Percentiles rank a stretch among this genome's conserved stretches.
These are phyloP conservation scores for Oryza officinalis DNA, from an alignment of 176 grass and related monocot genomes.

Conservation along the genomic window DNA sequence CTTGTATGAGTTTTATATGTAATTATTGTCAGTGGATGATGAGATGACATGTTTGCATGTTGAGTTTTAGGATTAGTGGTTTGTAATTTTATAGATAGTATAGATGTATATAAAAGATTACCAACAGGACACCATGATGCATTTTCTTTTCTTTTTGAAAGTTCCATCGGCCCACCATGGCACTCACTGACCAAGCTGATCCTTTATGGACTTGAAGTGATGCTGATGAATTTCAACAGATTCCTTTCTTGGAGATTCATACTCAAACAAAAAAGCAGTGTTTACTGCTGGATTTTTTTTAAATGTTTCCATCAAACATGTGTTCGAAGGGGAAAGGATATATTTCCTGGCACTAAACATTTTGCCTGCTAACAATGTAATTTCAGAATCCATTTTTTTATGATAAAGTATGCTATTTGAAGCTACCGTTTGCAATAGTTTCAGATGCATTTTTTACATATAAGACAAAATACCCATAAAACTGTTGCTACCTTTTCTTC, in stretches of 20 bases:
- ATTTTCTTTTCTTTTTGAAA: slow-evolving; percentile 5
- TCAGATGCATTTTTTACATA: background rate
- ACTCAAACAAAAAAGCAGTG: background rate
- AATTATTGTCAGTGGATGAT: no score
- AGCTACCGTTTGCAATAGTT: background rate
- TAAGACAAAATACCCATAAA: background rate
- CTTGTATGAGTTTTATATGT: no score
- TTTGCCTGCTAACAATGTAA: background rate
- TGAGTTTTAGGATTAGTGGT: no score
- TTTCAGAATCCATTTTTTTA: background rate
- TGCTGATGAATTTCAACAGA: background rate
- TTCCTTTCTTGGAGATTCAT: background rate
- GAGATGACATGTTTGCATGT: no score
- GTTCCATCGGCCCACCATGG: background rate
- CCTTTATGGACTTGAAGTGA: background rate
- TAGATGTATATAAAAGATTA: no score
- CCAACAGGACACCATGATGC: background rate
- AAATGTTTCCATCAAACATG: background rate
- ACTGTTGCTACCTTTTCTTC: slow-evolving; percentile 2
- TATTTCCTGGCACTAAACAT: background rate
- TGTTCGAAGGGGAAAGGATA: background rate
- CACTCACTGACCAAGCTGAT: slow-evolving; percentile 6
- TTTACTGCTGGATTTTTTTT: slow-evolving; percentile 5
- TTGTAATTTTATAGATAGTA: no score
- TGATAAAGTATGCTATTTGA: background rate